Base-by-base conservation (phyloP, 805 yeast species). In the Komagataella kurtzmanii region DNA sequence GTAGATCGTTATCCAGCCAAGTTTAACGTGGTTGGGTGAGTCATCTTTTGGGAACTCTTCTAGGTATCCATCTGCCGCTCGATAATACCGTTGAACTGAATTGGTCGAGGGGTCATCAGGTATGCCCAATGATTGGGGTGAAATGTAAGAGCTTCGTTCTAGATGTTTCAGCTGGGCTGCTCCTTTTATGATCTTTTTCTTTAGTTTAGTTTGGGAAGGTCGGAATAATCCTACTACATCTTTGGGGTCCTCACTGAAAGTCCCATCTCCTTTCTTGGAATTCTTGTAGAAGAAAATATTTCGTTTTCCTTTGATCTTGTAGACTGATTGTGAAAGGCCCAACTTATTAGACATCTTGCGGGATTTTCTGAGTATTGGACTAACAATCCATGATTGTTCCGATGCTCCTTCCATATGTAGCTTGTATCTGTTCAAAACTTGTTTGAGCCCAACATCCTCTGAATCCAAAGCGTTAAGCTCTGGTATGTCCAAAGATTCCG, bases 1-100 rank as follows among this genome's bases (percentile, higher is more conserved):
- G 56, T 74, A 80, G 1, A 81, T 65, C 0, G 86, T 80, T 2
- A 81, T 62, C 87, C 87, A 82, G 0, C 87, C 87, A 40, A 80
- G 56, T 57, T 80, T 81, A 52, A 67, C 72, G 49, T 76, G 79
- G 59, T 76, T 78, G 0, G 86, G 85, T 3, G 75, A 68, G 61
- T 81, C 87, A 61, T 81, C 87, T 12, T 67, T 67, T 0, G 85
- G 81, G 51, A 70, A 69, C 54, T 68, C 66, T 49, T 64, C 67
- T 40, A 68, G 63, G 4, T 80, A 65, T 2, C 86, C 86, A 62
- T 81, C 86, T n/a, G 79, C 78, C 0, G 80, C 72, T 14, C 60
- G 61, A 52, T 64, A 72, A 57, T 68, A 75, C 21, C 44, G 62
- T 6, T 45, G 47, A 1, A 30, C 40, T 10, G 40, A 30, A 30